Percentiles rank a stretch among this genome's conserved stretches.
Conservation (phyloP, 768 basidiomycete species). For the Panaeolus papilionaceus region DNA sequence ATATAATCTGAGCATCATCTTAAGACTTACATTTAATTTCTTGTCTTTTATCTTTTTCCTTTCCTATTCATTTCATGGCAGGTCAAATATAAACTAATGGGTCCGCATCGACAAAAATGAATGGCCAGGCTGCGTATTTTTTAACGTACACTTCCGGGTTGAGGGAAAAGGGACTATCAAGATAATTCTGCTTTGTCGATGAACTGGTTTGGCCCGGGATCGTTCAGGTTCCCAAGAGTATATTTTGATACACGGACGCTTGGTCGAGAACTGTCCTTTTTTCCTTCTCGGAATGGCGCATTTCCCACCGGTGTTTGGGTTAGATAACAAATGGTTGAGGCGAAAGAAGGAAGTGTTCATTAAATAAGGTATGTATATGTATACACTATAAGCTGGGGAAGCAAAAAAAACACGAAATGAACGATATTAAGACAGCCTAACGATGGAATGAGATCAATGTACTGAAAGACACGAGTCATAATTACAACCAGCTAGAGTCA, state of each 20-base stretch:
- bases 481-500: not conserved
- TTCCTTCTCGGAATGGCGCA: not conserved
- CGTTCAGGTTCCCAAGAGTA: not conserved
- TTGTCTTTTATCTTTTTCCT: not conserved
- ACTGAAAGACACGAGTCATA: not conserved
- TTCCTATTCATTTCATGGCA: not conserved
- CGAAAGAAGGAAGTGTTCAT: not conserved
- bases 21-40: not conserved
- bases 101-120: not conserved
- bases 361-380: not conserved
- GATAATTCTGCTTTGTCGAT: not conserved
- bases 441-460: not conserved
- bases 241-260: not conserved
- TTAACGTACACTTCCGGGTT: not conserved
- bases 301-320: not conserved
- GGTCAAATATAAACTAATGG: not conserved
- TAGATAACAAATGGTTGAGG: not conserved
- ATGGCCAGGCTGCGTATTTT: not conserved
- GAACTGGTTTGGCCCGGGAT: conserved; percentile 5
- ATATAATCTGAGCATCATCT: not conserved
- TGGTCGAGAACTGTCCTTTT: conserved; percentile 1
- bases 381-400: not conserved
- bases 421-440: not conserved
- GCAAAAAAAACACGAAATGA: not conserved
- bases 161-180: not conserved